Evolutionary conservation across 1,139 yeast species (phyloP), one percentile per base, ranked within the genome.

Genomic region (Sugiyamaella sp.): DNA sequence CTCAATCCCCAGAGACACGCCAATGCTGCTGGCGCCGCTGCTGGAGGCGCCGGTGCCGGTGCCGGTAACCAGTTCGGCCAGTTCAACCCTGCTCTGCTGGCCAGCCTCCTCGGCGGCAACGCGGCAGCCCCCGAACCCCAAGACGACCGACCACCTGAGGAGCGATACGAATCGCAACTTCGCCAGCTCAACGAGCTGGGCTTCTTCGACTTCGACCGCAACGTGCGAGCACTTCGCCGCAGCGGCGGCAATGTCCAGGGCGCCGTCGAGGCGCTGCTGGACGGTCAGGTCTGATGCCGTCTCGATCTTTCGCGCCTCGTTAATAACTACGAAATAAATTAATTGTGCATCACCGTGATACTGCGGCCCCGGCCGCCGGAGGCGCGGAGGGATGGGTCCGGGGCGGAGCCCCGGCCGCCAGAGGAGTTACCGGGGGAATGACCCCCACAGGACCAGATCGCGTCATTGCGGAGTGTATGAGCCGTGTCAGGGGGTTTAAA

Each of bases 181-280:
- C 82, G 96, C 66, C 98, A 91, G 70, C 80, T 93, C 69, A 93
- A 93, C 69, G 99, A 93, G 68, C 89, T 93, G 86, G 99, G 99
- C 1, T 93, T 93, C 74, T 84, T 81, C 62, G 98, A 93, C 63
- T 93, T 91, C 67, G 98, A 93, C 62, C 80, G 89, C 63, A 93
- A 93, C 66, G 90, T 93, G 17, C 85, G 85, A 22, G 98, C 98
- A 1, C 78, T 93, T 65, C 83, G 97, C 75, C 83, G 98, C 73
- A 83, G 95, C 54, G 98, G 98, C 22, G 99, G 99, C 10, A 88
- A 91, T 62, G 98, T 93, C 17, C 97, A 93, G 72, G 98, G 98
- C 40, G 99, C 99, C 12, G 79, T 93, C 54, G 97, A 91, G 71
- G 88, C 89, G 57, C 76, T 93, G 64, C 79, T 93, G 57, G 85